phyloP scores from a whole-genome alignment of 1,284 basidiomycete species.

The Papiliotrema nemorosa region DNA sequence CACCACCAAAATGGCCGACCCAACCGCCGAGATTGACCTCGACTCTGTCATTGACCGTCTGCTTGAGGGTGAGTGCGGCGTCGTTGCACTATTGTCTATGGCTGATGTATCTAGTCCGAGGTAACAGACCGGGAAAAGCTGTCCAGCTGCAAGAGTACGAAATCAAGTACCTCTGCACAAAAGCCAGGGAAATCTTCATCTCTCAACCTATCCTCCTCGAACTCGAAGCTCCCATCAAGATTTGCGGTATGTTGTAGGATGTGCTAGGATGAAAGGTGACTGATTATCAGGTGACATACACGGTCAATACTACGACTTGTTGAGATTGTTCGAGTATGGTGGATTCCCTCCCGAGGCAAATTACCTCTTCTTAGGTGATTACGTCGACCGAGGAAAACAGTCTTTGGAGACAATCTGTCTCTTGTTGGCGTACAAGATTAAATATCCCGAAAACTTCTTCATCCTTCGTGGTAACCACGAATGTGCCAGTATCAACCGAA shows the following conservation, averaged over 20 bases:
- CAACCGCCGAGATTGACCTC: slow-evolving; percentile 75
- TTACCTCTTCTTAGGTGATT: slow-evolving; percentile 98
- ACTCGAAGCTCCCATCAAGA: slow-evolving; percentile 62
- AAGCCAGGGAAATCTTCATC: slow-evolving; percentile 61
- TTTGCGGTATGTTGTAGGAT: slow-evolving; percentile 55
- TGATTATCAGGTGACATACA: neutral
- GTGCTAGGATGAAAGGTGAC: neutral
- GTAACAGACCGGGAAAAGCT: slow-evolving; percentile 59
- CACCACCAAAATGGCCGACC: slow-evolving; percentile 50
- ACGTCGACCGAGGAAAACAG: slow-evolving; percentile 98
- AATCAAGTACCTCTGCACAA: slow-evolving; percentile 60
- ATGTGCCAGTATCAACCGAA: slow-evolving; percentile 83
- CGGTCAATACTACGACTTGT: slow-evolving; percentile 82
- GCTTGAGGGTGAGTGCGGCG: slow-evolving; percentile 74
- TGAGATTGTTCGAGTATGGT: slow-evolving; percentile 98
- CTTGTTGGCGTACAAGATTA: slow-evolving; percentile 97
- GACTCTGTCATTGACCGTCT: slow-evolving; percentile 97
- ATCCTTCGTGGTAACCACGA: slow-evolving; percentile 97
- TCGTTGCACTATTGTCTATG: neutral
- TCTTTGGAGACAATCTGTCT: slow-evolving; percentile 96
- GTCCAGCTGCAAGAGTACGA: slow-evolving; percentile 60
- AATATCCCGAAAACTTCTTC: slow-evolving; percentile 99
- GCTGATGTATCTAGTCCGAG: slow-evolving; percentile 52
- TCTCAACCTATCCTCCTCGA: slow-evolving; percentile 61
- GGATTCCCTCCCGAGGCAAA: slow-evolving; percentile 97